These are phyloP conservation scores for Sporisorium scitamineum DNA, from an alignment of 1,284 basidiomycete genomes.

Conservation along the genomic window DNA sequence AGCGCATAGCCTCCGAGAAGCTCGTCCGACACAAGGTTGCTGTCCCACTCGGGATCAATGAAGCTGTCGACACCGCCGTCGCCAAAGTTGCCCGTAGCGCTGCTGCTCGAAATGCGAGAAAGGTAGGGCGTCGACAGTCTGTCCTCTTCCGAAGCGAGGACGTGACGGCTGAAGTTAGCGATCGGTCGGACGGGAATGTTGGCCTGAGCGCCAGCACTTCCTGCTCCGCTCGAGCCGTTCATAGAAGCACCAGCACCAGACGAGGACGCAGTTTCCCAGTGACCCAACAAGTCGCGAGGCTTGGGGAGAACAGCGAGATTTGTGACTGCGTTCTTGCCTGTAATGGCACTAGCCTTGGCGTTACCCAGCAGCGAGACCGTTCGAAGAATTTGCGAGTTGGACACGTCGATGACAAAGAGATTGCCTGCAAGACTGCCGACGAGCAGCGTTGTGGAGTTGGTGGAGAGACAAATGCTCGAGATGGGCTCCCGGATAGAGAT, in stretches of 20 bases:
- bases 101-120: slow-evolving; percentile 26
- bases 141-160: slow-evolving; percentile 35
- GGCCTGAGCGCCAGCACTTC: slow-evolving; percentile 11
- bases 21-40: slow-evolving; percentile 24
- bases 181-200: slow-evolving; percentile 39
- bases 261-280: slow-evolving; percentile 30
- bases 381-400: slow-evolving; percentile 87
- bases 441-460: slow-evolving; percentile 76
- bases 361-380: slow-evolving; percentile 73
- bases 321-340: slow-evolving; percentile 54
- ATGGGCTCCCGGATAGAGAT: slow-evolving; percentile 70
- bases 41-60: slow-evolving; percentile 48
- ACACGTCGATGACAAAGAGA: slow-evolving; percentile 86
- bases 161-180: slow-evolving; percentile 38
- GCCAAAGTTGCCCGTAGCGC: slow-evolving; percentile 11
- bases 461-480: slow-evolving; percentile 79
- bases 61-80: slow-evolving; percentile 20
- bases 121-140: slow-evolving; percentile 30
- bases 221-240: slow-evolving; percentile 20
- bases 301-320: slow-evolving; percentile 43
- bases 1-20: slow-evolving; percentile 5
- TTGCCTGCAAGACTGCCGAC: slow-evolving; percentile 71
- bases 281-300: slow-evolving; percentile 49
- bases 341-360: slow-evolving; percentile 35
- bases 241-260: slow-evolving; percentile 20